Percentiles rank a stretch among this genome's conserved stretches.
These are phyloP conservation scores for Cinchona pubescens DNA, from an alignment of 257 asterid genomes.

Conservation along the genomic window DNA sequence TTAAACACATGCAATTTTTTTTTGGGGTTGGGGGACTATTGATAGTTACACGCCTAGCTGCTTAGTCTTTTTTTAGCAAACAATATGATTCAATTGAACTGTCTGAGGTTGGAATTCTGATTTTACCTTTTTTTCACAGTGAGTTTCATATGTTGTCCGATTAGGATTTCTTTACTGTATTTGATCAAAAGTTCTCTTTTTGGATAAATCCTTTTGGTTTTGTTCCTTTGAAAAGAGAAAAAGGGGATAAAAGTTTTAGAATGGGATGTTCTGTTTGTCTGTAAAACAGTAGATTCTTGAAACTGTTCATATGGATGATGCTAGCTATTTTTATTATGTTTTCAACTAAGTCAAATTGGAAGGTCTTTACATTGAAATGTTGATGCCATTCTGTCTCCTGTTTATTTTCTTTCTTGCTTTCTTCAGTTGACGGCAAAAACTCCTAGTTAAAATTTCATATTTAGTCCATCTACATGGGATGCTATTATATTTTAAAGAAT, in stretches of 20 bases:
- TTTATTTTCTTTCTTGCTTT: background rate
- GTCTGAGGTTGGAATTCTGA: background rate
- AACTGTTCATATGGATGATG: background rate
- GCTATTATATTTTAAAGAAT: background rate
- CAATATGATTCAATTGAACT: background rate
- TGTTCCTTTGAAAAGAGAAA: background rate
- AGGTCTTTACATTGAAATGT: background rate
- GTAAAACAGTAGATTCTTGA: background rate
- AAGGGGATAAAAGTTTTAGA: background rate
- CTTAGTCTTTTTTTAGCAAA: background rate
- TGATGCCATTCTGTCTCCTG: background rate
- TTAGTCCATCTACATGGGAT: background rate
- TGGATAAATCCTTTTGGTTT: background rate
- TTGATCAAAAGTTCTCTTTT: constrained; percentile 8
- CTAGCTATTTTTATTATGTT: background rate
- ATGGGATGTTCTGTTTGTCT: background rate
- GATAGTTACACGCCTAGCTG: background rate
- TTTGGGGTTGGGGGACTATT: too few relatives aligned
- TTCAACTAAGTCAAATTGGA: background rate
- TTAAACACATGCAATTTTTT: background rate
- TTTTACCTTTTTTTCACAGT: background rate
- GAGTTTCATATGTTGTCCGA: background rate
- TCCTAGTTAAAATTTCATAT: background rate
- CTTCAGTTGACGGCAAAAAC: background rate
- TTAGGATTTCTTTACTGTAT: background rate